Evolutionary conservation across 2,329 filamentous ascomycete genomes (phyloP).

Genomic region (Setomelanomma holmii): DNA sequence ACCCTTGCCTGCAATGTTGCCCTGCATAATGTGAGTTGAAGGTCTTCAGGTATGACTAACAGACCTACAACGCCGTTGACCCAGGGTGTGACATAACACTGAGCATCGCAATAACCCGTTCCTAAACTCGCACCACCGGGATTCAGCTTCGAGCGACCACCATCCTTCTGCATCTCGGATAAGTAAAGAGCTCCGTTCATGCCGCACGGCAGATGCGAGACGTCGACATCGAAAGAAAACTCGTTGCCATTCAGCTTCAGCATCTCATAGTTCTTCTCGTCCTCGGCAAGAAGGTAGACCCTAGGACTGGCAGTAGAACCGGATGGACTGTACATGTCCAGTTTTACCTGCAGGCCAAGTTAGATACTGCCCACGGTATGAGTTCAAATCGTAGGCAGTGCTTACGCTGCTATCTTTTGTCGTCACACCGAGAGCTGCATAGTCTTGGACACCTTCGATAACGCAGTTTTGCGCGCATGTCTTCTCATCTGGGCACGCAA

Average conservation of each 20-base stretch:
- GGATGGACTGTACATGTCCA: conserved; percentile 51
- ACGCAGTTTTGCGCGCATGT: conserved; percentile 64
- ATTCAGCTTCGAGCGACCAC: conserved; percentile 44
- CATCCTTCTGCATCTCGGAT: conserved; percentile 48
- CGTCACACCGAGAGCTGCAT: conserved; percentile 61
- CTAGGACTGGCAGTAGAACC: conserved; percentile 56
- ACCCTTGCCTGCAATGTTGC: conserved; percentile 54
- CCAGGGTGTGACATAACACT: conserved; percentile 55
- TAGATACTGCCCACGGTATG: too few species aligned
- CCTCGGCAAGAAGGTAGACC: conserved; percentile 68
- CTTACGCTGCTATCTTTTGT: conserved; percentile 58
- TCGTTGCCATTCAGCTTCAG: conserved; percentile 72
- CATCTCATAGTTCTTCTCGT: conserved; percentile 68
- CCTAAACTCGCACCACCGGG: conserved; percentile 66
- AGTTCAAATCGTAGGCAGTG: too few species aligned
- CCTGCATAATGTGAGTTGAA: conserved; percentile 49
- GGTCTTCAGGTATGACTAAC: conserved; percentile 14
- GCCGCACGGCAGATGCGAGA: conserved; percentile 51
- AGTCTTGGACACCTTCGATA: conserved; percentile 62
- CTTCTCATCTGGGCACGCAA: conserved; percentile 57
- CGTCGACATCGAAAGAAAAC: conserved; percentile 76
- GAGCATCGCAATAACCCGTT: conserved; percentile 62
- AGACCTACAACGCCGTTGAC: conserved; percentile 47
- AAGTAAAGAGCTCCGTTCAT: conserved; percentile 52
- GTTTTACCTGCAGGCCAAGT: too few species aligned